Evolutionary conservation across 164 flowering plant genomes (phyloP).

Genomic region (Vitis riparia): DNA sequence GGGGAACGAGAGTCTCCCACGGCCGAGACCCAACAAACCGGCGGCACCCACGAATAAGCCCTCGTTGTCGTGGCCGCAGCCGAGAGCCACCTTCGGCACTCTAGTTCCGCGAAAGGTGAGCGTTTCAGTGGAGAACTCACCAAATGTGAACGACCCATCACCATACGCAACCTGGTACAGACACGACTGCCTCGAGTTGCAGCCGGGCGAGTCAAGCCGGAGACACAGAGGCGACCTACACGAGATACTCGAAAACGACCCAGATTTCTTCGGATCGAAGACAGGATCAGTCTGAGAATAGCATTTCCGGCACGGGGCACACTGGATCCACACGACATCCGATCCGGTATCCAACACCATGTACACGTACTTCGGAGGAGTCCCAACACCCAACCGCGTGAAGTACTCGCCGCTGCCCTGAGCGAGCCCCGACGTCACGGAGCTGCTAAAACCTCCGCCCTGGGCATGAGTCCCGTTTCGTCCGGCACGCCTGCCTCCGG

Average conservation of each 20-base stretch:
- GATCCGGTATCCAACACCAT: slow-evolving; percentile 96
- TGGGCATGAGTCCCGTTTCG: background rate
- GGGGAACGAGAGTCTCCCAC: slow-evolving; percentile 77
- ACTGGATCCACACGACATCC: slow-evolving; percentile 92
- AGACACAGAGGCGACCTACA: slow-evolving; percentile 69
- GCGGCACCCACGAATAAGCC: slow-evolving; percentile 95
- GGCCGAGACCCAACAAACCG: slow-evolving; percentile 85
- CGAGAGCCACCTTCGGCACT: slow-evolving; percentile 63
- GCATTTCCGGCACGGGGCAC: slow-evolving; percentile 82
- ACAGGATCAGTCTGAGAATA: slow-evolving; percentile 83
- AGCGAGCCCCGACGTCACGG: slow-evolving; percentile 68
- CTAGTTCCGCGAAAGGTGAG: slow-evolving; percentile 63
- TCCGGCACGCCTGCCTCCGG: background rate
- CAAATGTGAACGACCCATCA: slow-evolving; percentile 89
- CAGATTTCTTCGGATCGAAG: slow-evolving; percentile 73
- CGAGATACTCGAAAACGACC: slow-evolving; percentile 37
- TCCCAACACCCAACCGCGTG: slow-evolving; percentile 83
- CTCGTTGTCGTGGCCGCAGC: slow-evolving; percentile 95
- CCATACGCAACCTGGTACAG: slow-evolving; percentile 90
- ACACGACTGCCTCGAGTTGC: slow-evolving; percentile 48
- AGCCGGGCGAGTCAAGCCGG: slow-evolving; percentile 64
- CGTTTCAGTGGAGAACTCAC: slow-evolving; percentile 85
- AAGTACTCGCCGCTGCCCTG: slow-evolving; percentile 97
- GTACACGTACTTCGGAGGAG: slow-evolving; percentile 67
- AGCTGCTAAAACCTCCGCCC: slow-evolving; percentile 63